Evolutionary conservation across 2,329 filamentous ascomycete genomes (phyloP).

Genomic region (Monosporascus ibericus): DNA sequence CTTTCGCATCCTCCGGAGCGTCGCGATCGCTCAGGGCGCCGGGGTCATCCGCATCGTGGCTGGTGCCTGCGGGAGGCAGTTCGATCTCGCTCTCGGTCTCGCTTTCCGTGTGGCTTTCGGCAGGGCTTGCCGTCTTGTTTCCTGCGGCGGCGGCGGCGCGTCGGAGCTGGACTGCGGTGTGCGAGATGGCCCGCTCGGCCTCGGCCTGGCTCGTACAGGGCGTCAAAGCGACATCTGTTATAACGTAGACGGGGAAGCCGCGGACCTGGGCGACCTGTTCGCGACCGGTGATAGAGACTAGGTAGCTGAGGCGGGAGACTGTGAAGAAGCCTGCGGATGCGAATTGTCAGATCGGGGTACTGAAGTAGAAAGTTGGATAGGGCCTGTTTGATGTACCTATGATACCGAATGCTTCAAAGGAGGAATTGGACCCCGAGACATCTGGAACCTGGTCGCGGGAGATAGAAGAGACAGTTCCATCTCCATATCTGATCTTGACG

Average conservation of each 20-base stretch:
- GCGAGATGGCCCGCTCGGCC: conserved; percentile 64
- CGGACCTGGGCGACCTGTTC: conserved; percentile 84
- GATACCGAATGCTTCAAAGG: conserved; percentile 55
- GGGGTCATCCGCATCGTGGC: conserved; percentile 25
- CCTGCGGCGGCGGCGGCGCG: conserved; percentile 22
- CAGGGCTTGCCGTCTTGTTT: conserved; percentile 18
- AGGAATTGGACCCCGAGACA: conserved; percentile 36
- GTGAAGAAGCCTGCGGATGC: conserved; percentile 65
- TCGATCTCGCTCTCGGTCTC: conserved; percentile 44
- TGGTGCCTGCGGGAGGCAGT: conserved; percentile 29
- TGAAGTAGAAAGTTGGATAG: neutral
- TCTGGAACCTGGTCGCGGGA: conserved; percentile 41
- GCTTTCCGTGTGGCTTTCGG: conserved; percentile 7
- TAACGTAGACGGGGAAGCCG: conserved; percentile 75
- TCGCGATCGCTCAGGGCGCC: conserved; percentile 22
- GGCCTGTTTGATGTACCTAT: conserved; percentile 38
- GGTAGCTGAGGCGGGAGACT: conserved; percentile 73
- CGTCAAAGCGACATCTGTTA: conserved; percentile 87
- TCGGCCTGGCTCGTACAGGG: conserved; percentile 73
- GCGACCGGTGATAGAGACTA: conserved; percentile 80
- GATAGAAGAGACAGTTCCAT: conserved; percentile 40
- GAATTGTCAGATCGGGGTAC: conserved; percentile 4
- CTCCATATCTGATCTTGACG: conserved; percentile 65
- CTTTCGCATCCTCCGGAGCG: conserved; percentile 8
- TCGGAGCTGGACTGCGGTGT: conserved; percentile 44